A percentile compares a stretch with the other conserved stretches of the same genome.
phyloP scores from a whole-genome alignment of 208 protist genomes.

The Angomonas deanei region DNA sequence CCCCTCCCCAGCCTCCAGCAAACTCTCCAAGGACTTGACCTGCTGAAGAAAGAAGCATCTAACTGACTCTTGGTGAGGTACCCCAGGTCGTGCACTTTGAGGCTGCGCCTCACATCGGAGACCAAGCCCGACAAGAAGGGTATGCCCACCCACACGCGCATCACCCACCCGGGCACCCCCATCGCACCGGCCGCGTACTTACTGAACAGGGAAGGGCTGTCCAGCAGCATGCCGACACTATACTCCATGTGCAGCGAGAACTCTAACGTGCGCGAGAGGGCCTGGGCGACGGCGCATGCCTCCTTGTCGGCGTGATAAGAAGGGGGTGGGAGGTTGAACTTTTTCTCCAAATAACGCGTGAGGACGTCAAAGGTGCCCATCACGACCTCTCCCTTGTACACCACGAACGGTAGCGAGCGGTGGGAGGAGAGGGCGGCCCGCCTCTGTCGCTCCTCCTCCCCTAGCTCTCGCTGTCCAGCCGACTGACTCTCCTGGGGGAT shows the following conservation, averaged over 20 bases:
- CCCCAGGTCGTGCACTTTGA: conserved; percentile 8
- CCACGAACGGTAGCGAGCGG: conserved; percentile 21
- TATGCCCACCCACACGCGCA: conserved; percentile 13
- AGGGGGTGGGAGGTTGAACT: conserved; percentile 14
- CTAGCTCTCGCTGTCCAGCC: not conserved
- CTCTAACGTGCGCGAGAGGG: conserved; percentile 20
- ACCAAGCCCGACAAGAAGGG: conserved; percentile 6
- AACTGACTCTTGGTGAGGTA: not conserved
- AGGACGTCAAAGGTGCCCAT: conserved; percentile 8
- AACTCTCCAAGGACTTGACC: not conserved
- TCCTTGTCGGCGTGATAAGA: not conserved
- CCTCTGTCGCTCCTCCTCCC: not conserved
- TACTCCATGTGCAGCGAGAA: conserved; percentile 30
- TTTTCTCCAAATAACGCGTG: conserved; percentile 20
- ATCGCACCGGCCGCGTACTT: conserved; percentile 27
- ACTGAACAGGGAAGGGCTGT: conserved; percentile 22
- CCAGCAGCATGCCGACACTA: conserved; percentile 23
- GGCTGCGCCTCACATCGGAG: not conserved
- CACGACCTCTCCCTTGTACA: conserved; percentile 21
- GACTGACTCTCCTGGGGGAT: not conserved
- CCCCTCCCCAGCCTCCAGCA: not conserved
- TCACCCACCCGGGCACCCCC: conserved; percentile 13
- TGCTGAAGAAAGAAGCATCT: not conserved
- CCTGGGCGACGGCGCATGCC: conserved; percentile 26
- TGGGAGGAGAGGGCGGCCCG: not conserved